Evolutionary conservation across 1,139 yeast species (phyloP), one percentile per base, ranked within the genome.

Genomic region (Diutina scorzettiae): DNA sequence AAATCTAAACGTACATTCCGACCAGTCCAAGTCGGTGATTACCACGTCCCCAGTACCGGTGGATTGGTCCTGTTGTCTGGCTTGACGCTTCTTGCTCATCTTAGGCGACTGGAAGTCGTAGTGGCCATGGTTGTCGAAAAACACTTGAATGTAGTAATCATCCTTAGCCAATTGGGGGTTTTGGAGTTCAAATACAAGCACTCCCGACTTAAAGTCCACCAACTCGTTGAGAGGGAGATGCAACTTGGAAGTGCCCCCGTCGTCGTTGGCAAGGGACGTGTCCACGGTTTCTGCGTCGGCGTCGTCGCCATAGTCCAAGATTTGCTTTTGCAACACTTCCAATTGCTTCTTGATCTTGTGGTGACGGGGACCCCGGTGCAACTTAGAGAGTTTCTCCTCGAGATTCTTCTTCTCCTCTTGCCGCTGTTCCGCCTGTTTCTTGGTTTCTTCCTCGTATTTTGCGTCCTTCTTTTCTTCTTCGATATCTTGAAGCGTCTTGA

Each of bases 11-110:
- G 73, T 66, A 1, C 78, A 70, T 44, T 69, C 63, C 2, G 96
- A 85, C 69, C 78, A 76, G 37, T 81, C 87, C 44, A 89, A 66
- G 57, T 87, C 95, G 48, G 78, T 80, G 45, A 89, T 68, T 48
- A 79, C 61, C 21, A 66, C 78, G 59, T 87, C 96, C 48, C 89
- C 87, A 28, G 82, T 76, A 48, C 69, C 71, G 2, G 16, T 23
- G 7, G 8, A 11, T 7, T 16, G n/a, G 45, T 77, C 56, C 46
- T 66, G 66, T 31, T 63, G 53, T 27, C 63, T 60, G 45, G 66
- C 64, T 40, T 63, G 61, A 25, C 60, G 54, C 33, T 51, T 57
- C 8, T 32, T 32, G 20, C 24, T 19, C 11, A 32, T 5, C 49
- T 69, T 69, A 28, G 74, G 75, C 43, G 84, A 66, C 7, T 64